A percentile compares a stretch with the other conserved stretches of the same genome.
Conservation (phyloP, 129 eudicot species). For the Flaveria bidentis region DNA sequence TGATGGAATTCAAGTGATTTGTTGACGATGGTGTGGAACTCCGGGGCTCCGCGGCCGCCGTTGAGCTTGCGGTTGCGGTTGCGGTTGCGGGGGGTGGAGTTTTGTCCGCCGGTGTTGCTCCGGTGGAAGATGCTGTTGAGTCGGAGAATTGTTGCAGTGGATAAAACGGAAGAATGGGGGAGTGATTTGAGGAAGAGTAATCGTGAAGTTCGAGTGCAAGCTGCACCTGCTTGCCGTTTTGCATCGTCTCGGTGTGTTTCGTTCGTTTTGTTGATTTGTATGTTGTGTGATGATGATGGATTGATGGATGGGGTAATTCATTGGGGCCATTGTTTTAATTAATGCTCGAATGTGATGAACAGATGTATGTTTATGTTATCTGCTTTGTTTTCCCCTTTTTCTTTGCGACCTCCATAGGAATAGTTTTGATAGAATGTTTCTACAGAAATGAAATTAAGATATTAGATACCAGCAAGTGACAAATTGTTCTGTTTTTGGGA, state of each 20-base stretch:
- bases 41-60: conserved; percentile 36
- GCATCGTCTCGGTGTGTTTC: conserved; percentile 44
- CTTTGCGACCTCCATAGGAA: neutral
- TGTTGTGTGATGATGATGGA: no score
- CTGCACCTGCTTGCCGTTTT: conserved; percentile 56
- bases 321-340: neutral
- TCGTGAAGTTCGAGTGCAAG: conserved; percentile 40
- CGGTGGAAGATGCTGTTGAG: conserved; percentile 31
- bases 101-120: conserved; percentile 22
- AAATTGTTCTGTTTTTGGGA: no score
- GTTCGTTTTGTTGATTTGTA: neutral
- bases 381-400: neutral
- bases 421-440: neutral
- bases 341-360: conserved; percentile 12
- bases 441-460: neutral
- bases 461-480: no score
- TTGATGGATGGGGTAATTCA: no score
- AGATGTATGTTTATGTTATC: neutral
- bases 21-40: conserved; percentile 9
- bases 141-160: conserved; percentile 29
- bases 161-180: conserved; percentile 46
- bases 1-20: conserved; percentile 11
- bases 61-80: conserved; percentile 16
- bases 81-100: conserved; percentile 32
- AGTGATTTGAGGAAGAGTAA: conserved; percentile 41